phyloP scores from a whole-genome alignment of 1,284 basidiomycete genomes.

The Cryptococcus deneoformans region DNA sequence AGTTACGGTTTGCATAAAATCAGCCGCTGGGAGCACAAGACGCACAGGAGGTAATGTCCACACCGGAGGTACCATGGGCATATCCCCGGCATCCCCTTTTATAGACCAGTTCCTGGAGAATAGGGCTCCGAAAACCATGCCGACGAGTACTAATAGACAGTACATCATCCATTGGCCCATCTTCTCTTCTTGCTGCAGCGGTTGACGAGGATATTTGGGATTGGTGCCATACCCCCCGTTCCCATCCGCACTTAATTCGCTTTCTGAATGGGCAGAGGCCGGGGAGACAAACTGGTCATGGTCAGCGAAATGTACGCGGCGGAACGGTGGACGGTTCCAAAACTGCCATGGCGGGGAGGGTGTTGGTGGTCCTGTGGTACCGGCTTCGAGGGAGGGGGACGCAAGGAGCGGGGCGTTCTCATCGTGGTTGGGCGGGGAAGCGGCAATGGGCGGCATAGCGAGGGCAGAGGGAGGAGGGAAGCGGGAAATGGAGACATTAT shows the following conservation, averaged over 20 bases:
- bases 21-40: neutral
- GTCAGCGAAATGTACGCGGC: constrained; percentile 9
- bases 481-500: too few relatives aligned
- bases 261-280: neutral
- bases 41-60: constrained; percentile 35
- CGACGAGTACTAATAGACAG: constrained; percentile 9
- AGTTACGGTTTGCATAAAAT: neutral
- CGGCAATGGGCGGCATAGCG: neutral
- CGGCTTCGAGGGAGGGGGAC: neutral
- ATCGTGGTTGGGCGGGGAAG: neutral
- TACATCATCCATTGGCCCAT: constrained; percentile 11
- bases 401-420: constrained; percentile 3
- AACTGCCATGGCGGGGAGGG: constrained; percentile 15
- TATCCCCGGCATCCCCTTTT: constrained; percentile 10
- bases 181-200: neutral
- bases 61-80: constrained; percentile 36
- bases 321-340: constrained; percentile 16
- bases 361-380: neutral
- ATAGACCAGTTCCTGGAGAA: constrained; percentile 8
- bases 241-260: neutral
- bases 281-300: constrained; percentile 1
- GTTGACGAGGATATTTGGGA: neutral
- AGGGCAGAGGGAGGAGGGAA: neutral
- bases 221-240: neutral
- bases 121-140: constrained; percentile 9